Base-by-base conservation (phyloP, 371 early-diverging fungal species). In the Basidiobolus meristosporus region DNA sequence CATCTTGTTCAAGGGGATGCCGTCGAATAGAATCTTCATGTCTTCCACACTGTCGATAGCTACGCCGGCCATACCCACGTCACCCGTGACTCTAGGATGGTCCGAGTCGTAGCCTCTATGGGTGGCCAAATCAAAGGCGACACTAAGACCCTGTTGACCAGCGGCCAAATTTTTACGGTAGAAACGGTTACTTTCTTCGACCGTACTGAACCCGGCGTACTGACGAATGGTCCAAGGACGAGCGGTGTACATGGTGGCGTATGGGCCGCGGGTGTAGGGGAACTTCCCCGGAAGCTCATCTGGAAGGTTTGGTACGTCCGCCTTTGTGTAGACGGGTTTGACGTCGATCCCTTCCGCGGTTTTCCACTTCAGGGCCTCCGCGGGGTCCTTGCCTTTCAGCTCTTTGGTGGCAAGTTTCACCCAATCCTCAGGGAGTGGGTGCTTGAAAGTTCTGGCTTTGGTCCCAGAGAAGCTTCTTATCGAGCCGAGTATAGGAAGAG, bases 61-160 rank as follows among this genome's bases (percentile, higher is more conserved):
- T 38, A 86, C 87, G 42, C 87, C 87, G 17, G 87, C 87, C 87
- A 86, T 86, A 19, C 87, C 87, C 19, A 86, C 87, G 54, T 86
- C 87, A 45, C 87, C 87, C 1, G 68, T 51, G 11, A 83, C 85
- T 41, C 85, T 70, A 14, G 82, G 82, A 40, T 86, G 82, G 53
- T 86, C 87, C 4, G 77, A 76, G 48, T 86, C 87, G 45, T 86
- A 86, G 65, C 83, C 83, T 44, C 85, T 52, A 49, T 85, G 85
- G 2, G 86, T 83, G 4, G 86, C 86, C 52, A 83, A 55, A 65
- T 83, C 86, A 56, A 85, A 85, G 26, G 84, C 84, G 31, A 85
- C 82, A 21, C 61, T 61, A 17, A 86, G 62, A 41, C 87, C 87
- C 49, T 86, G 87, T 53, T 84, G 85, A 11, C 87, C 87, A 6